Evolutionary conservation across 2,329 filamentous ascomycete species (phyloP).

Genomic region (Colletotrichum lentis): DNA sequence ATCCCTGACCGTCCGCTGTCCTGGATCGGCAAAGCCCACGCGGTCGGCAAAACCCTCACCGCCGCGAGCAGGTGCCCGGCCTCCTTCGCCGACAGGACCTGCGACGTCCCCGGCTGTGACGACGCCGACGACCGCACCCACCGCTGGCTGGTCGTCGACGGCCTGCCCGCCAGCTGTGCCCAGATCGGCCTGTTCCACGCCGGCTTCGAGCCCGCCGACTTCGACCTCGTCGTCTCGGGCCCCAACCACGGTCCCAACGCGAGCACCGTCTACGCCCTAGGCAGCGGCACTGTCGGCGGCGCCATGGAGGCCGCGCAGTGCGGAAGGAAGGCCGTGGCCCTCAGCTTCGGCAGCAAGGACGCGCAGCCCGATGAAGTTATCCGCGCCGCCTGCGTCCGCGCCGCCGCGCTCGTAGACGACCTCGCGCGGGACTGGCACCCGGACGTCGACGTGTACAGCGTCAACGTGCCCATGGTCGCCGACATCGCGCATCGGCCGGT

Average conservation of each 20-base stretch:
- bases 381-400: slow-evolving; percentile 67
- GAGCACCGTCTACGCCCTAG: slow-evolving; percentile 65
- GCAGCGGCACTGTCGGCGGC: slow-evolving; percentile 65
- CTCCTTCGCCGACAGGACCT: slow-evolving; percentile 22
- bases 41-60: slow-evolving; percentile 70
- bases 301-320: slow-evolving; percentile 66
- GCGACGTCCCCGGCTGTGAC: slow-evolving; percentile 49
- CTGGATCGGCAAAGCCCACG: slow-evolving; percentile 81
- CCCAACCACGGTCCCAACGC: slow-evolving; percentile 70
- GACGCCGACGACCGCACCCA: slow-evolving; percentile 51
- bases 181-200: slow-evolving; percentile 68
- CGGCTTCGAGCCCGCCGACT: slow-evolving; percentile 42
- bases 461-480: slow-evolving; percentile 74
- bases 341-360: slow-evolving; percentile 76
- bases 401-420: slow-evolving; percentile 68
- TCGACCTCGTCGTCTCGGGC: slow-evolving; percentile 66
- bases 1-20: slow-evolving; percentile 75
- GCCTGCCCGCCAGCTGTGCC: slow-evolving; percentile 66
- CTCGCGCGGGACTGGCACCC: slow-evolving; percentile 66
- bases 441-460: slow-evolving; percentile 69
- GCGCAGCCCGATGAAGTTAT: slow-evolving; percentile 70
- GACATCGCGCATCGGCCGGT: slow-evolving; percentile 68
- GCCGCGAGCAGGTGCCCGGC: slow-evolving; percentile 35
- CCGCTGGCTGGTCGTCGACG: slow-evolving; percentile 68
- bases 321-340: slow-evolving; percentile 66